These are phyloP conservation scores for Chaetomiaceae sp. DNA, from an alignment of 2,329 filamentous ascomycete genomes.

Conservation along the genomic window DNA sequence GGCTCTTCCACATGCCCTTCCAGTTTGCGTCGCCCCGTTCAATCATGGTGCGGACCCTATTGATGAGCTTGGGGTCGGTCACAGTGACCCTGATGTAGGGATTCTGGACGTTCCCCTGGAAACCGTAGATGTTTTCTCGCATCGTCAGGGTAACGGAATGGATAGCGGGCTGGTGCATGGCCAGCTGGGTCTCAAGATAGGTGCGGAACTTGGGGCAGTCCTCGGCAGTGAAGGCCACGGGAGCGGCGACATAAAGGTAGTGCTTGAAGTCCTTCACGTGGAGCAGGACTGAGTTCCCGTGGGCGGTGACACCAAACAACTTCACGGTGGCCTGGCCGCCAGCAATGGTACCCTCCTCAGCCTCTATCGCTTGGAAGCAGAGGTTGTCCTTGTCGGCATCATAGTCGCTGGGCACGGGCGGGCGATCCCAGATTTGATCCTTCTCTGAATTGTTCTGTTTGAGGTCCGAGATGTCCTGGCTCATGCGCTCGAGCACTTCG, in stretches of 20 bases:
- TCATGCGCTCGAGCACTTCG: constrained; percentile 91
- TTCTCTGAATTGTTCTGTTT: constrained; percentile 86
- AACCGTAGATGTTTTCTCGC: constrained; percentile 88
- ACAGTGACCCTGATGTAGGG: constrained; percentile 93
- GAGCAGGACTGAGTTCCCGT: constrained; percentile 85
- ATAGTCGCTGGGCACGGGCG: constrained; percentile 43
- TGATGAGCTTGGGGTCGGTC: constrained; percentile 80
- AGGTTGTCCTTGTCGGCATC: constrained; percentile 60
- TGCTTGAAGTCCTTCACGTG: constrained; percentile 96
- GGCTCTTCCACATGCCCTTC: constrained; percentile 74
- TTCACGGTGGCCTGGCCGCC: constrained; percentile 76
- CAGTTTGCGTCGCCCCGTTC: constrained; percentile 78
- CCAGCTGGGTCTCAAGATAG: constrained; percentile 74
- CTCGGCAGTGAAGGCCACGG: constrained; percentile 69
- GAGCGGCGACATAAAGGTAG: constrained; percentile 90
- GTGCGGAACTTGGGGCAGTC: constrained; percentile 75
- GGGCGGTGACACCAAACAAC: constrained; percentile 82
- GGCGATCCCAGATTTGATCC: constrained; percentile 83
- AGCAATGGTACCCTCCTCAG: constrained; percentile 78
- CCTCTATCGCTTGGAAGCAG: constrained; percentile 94
- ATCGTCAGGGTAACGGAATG: constrained; percentile 76
- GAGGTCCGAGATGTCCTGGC: constrained; percentile 81
- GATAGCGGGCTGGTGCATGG: constrained; percentile 68
- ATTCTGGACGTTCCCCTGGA: constrained; percentile 86
- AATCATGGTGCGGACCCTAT: constrained; percentile 67